Evolutionary conservation across 352 stramenopile species (phyloP), one percentile per base, ranked within the genome.

Genomic region (Peronospora farinosa): DNA sequence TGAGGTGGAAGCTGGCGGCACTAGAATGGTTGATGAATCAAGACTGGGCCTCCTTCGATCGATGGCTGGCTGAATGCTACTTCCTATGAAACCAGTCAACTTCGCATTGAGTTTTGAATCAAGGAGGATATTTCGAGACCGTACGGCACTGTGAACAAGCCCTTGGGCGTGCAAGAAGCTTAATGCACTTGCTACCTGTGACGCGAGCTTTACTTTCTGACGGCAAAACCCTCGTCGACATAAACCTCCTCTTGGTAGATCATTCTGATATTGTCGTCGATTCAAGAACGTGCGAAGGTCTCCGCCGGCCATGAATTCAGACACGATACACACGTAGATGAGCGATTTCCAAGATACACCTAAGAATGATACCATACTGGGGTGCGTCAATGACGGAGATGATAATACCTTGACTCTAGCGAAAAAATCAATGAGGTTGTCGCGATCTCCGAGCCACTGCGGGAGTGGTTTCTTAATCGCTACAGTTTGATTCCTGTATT

Each of bases 381-480:
- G 55, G 38, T 85, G 70, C 1, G 69, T 65, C 0, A 88, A 44
- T 11, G 57, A 48, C 3, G 64, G 56, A 1, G 66, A 70, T 12
- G 78, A 56, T 4, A 72, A 51, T 3, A 84, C 41, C 6, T 62
- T 49, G 6, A 86, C 69, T 33, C 74, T 59, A 5, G 54, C 51
- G 40, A 78, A 74, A 27, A 89, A 86, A 0, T 57, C 30, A 36
- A 72, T 63, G 23, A 85, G 42, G 21, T 76, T 67, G 4, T 53
- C 38, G 5, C 54, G 35, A 38, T 80, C 48, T 33, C 57, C 48
- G 2, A 72, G 62, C 49, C 74, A 78, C 16, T 81, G 63, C 2
- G 54, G 47, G n/a, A 86, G 44, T 28, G 83, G 57, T 17, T 67
- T 74, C 57, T 86, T 86, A 41, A 86, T 68, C 2, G 78, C 78